Evolutionary conservation across 2,329 filamentous ascomycete species (phyloP), one percentile per base, ranked within the genome.

Genomic region (Salinomyces thailandicus): DNA sequence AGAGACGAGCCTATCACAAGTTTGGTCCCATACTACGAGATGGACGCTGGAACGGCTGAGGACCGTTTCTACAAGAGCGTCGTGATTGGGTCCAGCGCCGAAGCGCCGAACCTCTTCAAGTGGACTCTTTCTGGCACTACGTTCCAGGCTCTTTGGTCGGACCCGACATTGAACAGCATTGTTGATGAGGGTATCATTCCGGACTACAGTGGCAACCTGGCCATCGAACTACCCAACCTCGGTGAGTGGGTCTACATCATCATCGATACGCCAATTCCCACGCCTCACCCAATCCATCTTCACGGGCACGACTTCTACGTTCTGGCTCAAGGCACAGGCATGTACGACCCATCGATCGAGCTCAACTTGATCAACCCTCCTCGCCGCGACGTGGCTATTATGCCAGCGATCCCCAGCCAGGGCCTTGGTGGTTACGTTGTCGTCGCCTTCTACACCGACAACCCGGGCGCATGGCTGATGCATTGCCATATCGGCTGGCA

Each of bases 401-500:
- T 73, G 2, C 64, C 66, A 0, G 48, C 50, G 31, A 14, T 36
- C 17, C 31, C 41, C 14, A 1, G 6, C 1, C 4, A 11, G 13
- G 18, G 18, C 11, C 20, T 22, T 1, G 51, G 52, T 8, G 71
- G 70, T 0, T 65, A 68, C 45, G 46, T 74, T 3, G 65, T 66
- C 3, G 52, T 74, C 4, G 69, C 63, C 0, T 73, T 69, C 47
- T 45, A 61, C 40, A 60, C 67, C 0, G 66, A 75, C 48, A 73
- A 73, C 49, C 71, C 70, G 0, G 71, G 71, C 20, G 44, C 38
- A 5, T 54, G 51, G 51, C 24, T 53, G 3, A 36, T 48, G 55
- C 72, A 75, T 52, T 75, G 71, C 57, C 72, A 76, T 53, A 71
- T 75, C 15, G 48, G 73, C 47, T 76, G 71, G 73, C 75, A 79